Base-by-base conservation (phyloP, 768 basidiomycete genomes). In the Rubroboletus satanas region DNA sequence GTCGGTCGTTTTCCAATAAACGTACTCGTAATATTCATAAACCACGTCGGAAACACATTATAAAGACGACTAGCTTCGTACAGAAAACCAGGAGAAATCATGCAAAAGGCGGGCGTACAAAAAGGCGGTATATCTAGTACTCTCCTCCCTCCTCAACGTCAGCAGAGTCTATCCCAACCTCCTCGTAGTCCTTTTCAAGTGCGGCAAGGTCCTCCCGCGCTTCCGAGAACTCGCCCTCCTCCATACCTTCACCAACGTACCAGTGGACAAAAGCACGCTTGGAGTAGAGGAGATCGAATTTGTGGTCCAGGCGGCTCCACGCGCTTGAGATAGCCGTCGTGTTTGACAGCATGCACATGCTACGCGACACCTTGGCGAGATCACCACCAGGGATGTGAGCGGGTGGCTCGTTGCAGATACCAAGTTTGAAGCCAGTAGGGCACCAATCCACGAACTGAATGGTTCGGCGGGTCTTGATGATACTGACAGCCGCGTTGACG, bases 121-220 rank as follows among this genome's bases (percentile, higher is more conserved):
- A 54, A 50, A 43, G 8, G 31, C 15, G 0, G 38, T 49, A 15
- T 52, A 41, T 55, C 62, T 72, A 79, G 66, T 79, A 79, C 65
- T 79, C 78, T 56, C 74, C 77, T 45, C 62, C 74, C 56, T 81
- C 82, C 68, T 83, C 78, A 17, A 58, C 75, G 38, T 80, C 78
- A 5, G 77, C 79, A 39, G 79, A 79, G 66, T 76, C 75, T 29
- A 75, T 77, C 49, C 84, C 82, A 61, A 87, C 93, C 71, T 97
- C 92, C 71, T 93, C 91, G 65, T 93, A 94, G 62, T 93, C 93
- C 74, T 93, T 97, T 80, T 98, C 96, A 52, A 99, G 85, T n/a
- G 96, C 96, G n/a, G 96, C 97, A 54, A 99, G 87, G 72, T 99
- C 96, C 77, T 99, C 97, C 56, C 96, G 89, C 18, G 96, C 96